These are phyloP conservation scores for Mycena olivaceomarginata DNA, from an alignment of 768 basidiomycete genomes.

Conservation along the genomic window DNA sequence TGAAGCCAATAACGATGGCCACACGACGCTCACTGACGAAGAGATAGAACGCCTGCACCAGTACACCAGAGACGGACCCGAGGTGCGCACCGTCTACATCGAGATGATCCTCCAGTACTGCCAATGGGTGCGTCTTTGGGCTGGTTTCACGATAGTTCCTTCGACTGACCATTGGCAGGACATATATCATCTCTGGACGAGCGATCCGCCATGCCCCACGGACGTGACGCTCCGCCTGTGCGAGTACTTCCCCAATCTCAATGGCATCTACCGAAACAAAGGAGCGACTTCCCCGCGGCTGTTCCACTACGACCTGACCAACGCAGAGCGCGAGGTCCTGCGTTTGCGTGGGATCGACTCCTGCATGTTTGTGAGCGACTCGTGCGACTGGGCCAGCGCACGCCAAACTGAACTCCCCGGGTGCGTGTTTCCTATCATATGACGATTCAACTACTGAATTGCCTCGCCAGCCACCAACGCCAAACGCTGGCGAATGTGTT, in stretches of 20 bases:
- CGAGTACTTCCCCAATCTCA: constrained; percentile 41
- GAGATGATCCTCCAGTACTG: constrained; percentile 26
- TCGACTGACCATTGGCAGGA: constrained; percentile 14
- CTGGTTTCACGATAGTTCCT: neutral
- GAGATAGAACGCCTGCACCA: constrained; percentile 6
- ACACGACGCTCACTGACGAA: neutral
- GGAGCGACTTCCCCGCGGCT: constrained; percentile 10
- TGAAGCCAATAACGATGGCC: neutral
- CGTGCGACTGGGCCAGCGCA: constrained; percentile 23
- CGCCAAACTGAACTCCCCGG: neutral
- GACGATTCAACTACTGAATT: neutral
- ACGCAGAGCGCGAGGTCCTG: constrained; percentile 14
- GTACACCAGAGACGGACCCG: neutral
- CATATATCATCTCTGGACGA: constrained; percentile 38
- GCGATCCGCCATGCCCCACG: constrained; percentile 27
- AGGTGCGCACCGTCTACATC: constrained; percentile 25
- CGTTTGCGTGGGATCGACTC: constrained; percentile 15
- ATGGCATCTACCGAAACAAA: neutral
- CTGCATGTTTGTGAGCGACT: constrained; percentile 26
- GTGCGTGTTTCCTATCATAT: constrained; percentile 11
- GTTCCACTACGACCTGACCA: constrained; percentile 34
- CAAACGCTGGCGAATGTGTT: constrained; percentile 18
- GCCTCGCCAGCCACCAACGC: neutral
- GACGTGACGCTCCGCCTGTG: constrained; percentile 32
- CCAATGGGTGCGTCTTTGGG: constrained; percentile 23